A percentile compares a stretch with the other conserved stretches of the same genome.
These are phyloP conservation scores for Rhodomyrtus psidioides DNA, from an alignment of 441 rosid species.

Conservation along the genomic window DNA sequence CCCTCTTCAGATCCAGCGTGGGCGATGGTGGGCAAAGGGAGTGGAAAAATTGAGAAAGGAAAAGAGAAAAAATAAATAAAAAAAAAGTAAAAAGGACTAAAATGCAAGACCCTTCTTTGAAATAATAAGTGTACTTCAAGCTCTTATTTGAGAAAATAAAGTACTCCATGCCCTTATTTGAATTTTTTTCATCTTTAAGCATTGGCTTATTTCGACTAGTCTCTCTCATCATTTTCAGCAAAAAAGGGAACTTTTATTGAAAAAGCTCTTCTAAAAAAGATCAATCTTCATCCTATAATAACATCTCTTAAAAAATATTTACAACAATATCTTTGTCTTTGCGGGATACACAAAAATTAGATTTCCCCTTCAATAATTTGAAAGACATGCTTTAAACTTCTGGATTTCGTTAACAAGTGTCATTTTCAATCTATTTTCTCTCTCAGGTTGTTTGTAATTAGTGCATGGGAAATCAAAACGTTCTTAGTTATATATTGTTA, in stretches of 20 bases:
- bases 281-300: neutral
- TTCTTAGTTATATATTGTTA: neutral
- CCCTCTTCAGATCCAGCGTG: too few species aligned
- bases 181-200: too few species aligned
- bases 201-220: neutral
- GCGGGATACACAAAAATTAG: neutral
- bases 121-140: too few species aligned
- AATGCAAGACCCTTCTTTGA: too few species aligned
- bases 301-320: neutral
- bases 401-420: neutral
- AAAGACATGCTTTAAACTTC: neutral
- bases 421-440: neutral
- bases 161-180: too few species aligned
- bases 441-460: neutral
- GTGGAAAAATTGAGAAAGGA: too few species aligned
- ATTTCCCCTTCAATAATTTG: neutral
- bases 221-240: neutral
- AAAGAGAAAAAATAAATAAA: too few species aligned
- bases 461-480: neutral
- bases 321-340: neutral
- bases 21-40: too few species aligned
- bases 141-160: too few species aligned
- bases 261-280: neutral
- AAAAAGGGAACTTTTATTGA: neutral
- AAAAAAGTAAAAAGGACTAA: too few species aligned